Evolutionary conservation across 495 filamentous ascomycete genomes (phyloP), one percentile per base, ranked within the genome.

Genomic region (Podospora anserina): DNA sequence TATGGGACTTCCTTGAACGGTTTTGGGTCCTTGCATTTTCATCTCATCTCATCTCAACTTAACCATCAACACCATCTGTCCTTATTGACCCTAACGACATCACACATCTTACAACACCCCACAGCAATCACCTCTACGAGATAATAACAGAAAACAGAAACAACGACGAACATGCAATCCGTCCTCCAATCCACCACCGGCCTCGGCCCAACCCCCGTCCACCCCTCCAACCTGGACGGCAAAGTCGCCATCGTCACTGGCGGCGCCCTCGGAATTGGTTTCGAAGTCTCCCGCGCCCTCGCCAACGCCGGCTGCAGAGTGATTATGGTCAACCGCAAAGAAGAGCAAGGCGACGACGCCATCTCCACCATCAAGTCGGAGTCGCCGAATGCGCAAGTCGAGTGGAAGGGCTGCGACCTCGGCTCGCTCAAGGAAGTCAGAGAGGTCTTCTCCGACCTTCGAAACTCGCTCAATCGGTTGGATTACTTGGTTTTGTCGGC

Each of bases 181-280:
- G 63, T 72, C 44, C 73, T 77, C 34, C 71, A 76, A 32, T 70
- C 71, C 54, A 64, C 66, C 18, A 74, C 69, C 1, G 69, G 68
- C 55, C 68, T 77, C 53, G 74, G 75, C 63, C 75, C 75, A 11
- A 71, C 57, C 18, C 68, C 68, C 15, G 61, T 77, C 62, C 69
- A 77, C 15, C 74, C 72, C 0, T 58, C 72, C 18, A 68, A 71
- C 61, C 73, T 79, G n/a, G 44, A 77, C 0, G 79, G 76, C 55
- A 77, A 85, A 64, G 81, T 81, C 0, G 80, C 83, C 57, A 80
- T 88, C 39, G 75, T 89, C 5, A 87, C 84, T 1, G 87, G 87
- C 18, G 73, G 80, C 63, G 88, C 87, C 70, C 77, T 65, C 6
- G 87, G 87, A 18, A 79, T 88, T 4, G 87, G 87, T 34, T 76